Percentiles rank a stretch among this genome's conserved stretches.
phyloP scores from a whole-genome alignment of 73 alveolate species.

The Effrenium voratum region DNA sequence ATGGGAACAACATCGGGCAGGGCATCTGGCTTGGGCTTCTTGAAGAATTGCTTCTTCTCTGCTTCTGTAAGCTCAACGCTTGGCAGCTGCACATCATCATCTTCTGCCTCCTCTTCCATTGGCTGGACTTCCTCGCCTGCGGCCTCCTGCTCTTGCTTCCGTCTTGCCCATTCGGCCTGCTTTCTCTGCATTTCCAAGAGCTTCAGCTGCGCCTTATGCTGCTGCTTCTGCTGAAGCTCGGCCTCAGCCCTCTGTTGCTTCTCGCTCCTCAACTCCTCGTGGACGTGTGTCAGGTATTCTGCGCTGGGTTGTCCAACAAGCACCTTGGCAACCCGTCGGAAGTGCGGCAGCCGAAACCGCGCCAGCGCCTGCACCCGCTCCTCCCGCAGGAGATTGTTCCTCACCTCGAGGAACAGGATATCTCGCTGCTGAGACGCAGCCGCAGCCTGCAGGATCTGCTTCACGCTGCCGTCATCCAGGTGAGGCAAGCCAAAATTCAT shows the following conservation, averaged over 20 bases:
- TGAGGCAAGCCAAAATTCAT: constrained; percentile 91
- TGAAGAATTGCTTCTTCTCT: not conserved
- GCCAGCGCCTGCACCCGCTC: not conserved
- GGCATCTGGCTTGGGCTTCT: not conserved
- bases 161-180: constrained; percentile 11
- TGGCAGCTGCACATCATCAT: constrained; percentile 14
- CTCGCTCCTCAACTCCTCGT: constrained; percentile 39
- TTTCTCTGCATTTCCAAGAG: constrained; percentile 51
- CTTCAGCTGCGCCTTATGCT: constrained; percentile 50
- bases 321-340: constrained; percentile 54
- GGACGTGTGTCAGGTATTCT: constrained; percentile 45
- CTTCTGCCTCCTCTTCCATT: not conserved
- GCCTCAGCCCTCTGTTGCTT: constrained; percentile 65
- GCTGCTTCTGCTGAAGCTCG: constrained; percentile 18
- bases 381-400: not conserved
- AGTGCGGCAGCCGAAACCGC: constrained; percentile 69
- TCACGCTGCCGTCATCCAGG: constrained; percentile 70
- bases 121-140: not conserved
- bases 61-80: constrained; percentile 53
- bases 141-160: not conserved
- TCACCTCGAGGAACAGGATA: constrained; percentile 37
- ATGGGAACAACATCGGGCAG: not conserved
- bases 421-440: constrained; percentile 60
- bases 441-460: constrained; percentile 69
- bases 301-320: constrained; percentile 45